phyloP scores from a whole-genome alignment of 2,329 filamentous ascomycete genomes.

The Myrmaecium sp. region DNA sequence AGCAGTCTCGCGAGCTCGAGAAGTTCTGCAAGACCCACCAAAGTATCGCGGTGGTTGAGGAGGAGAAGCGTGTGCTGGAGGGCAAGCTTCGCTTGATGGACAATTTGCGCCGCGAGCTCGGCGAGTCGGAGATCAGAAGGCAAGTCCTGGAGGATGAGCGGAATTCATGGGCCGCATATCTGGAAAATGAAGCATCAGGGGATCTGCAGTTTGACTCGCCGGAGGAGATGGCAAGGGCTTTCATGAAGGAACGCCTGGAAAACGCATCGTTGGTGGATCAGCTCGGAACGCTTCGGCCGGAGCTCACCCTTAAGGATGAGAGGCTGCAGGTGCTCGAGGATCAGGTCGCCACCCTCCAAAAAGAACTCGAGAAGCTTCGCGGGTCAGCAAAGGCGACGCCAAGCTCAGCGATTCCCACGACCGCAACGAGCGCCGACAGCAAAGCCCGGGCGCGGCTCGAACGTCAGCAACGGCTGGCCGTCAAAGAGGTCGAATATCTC shows the following conservation, averaged over 20 bases:
- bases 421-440: slow-evolving; percentile 33
- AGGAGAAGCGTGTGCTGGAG: slow-evolving; percentile 77
- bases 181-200: slow-evolving; percentile 51
- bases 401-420: too few species aligned
- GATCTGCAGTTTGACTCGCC: slow-evolving; percentile 68
- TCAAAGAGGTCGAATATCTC: slow-evolving; percentile 88
- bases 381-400: too few species aligned
- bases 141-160: slow-evolving; percentile 81
- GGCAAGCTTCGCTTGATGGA: slow-evolving; percentile 61
- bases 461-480: slow-evolving; percentile 65
- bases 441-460: slow-evolving; percentile 62
- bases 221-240: slow-evolving; percentile 67
- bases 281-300: slow-evolving; percentile 61
- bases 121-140: slow-evolving; percentile 64
- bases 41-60: slow-evolving; percentile 84
- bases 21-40: slow-evolving; percentile 67
- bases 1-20: slow-evolving; percentile 64
- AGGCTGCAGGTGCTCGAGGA: slow-evolving; percentile 54
- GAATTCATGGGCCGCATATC: slow-evolving; percentile 68
- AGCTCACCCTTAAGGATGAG: slow-evolving; percentile 60
- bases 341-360: slow-evolving; percentile 46
- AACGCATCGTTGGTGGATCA: slow-evolving; percentile 65
- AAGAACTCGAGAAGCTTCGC: slow-evolving; percentile 56
- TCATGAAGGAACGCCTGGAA: slow-evolving; percentile 68
- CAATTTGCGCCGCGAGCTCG: slow-evolving; percentile 56